Base-by-base conservation (phyloP, 805 yeast genomes). In the Huiozyma naganishii region DNA sequence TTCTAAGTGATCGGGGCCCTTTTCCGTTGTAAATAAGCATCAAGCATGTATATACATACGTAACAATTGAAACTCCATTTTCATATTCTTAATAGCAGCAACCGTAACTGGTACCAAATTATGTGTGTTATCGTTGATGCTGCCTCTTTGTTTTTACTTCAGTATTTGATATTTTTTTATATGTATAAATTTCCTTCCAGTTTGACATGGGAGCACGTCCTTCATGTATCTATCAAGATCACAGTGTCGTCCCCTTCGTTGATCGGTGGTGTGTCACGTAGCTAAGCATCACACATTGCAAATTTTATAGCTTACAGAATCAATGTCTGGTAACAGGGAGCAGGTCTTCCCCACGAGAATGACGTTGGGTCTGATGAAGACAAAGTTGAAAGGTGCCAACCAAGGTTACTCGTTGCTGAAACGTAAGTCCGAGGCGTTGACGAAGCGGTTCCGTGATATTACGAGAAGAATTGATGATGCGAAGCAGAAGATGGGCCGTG, bases 261-360 rank as follows among this genome's bases (percentile, higher is more conserved):
- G 23, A 17, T 17, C 23, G 23, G 23, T 17, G 23, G 23, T 17
- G 23, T 17, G 4, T 17, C 23, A 17, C 23, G 23, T 17, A 17
- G 4, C 23, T 4, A 17, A 17, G 23, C 23, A 17, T 17, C 23
- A 4, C 23, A 17, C 23, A 17, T 17, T 4, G 23, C 23, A 4
- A 4, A 17, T 17, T 17, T 17, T 17, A 17, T 17, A 17, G 23
- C 23, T 17, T 17, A 17, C 23, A 17, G 23, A 17, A 17, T 17
- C 23, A 17, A 49, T 47, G 51, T 61, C 65, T 30, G 53, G 56
- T 28, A 55, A 52, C 32, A 83, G 97, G 73, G 97, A 89, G 64
- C 94, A 86, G 61, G 97, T 89, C 39, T 89, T 89, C 66, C 96
- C 97, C 32, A 89, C 97, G 42, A 89, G 97, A 68, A 89, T 89